Conservation (phyloP, 208 protist species). For the Leishmania turanica region DNA sequence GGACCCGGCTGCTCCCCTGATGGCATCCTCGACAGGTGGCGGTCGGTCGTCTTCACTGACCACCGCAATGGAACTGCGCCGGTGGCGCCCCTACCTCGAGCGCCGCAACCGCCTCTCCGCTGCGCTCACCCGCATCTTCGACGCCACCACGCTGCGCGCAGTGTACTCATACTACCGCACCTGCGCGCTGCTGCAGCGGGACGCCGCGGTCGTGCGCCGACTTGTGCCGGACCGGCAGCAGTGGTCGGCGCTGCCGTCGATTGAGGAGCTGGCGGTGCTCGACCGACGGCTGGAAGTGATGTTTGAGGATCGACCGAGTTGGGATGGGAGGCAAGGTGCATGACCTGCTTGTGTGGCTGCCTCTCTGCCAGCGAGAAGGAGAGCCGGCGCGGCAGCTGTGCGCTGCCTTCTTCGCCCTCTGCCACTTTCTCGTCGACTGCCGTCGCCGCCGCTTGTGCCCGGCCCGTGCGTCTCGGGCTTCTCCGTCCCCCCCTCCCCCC, state of each 20-base stretch:
- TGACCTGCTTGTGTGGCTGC: not conserved
- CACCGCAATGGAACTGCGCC: not conserved
- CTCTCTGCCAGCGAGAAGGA: not conserved
- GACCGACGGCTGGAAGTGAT: slow-evolving; percentile 55
- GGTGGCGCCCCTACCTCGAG: slow-evolving; percentile 33
- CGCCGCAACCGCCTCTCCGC: slow-evolving; percentile 43
- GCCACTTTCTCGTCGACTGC: not conserved
- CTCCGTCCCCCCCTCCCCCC: not conserved
- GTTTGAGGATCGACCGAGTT: not conserved
- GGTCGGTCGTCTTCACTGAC: not conserved
- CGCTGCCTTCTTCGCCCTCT: not conserved
- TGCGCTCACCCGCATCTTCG: slow-evolving; percentile 33
- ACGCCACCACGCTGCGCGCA: slow-evolving; percentile 28
- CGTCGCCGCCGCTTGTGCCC: not conserved
- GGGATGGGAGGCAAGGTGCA: not conserved
- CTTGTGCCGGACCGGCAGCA: slow-evolving; percentile 62
- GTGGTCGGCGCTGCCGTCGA: slow-evolving; percentile 70
- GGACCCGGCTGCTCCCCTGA: slow-evolving; percentile 19
- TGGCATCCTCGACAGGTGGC: not conserved
- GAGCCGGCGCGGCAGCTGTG: not conserved
- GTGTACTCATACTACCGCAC: slow-evolving; percentile 79
- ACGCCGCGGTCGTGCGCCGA: slow-evolving; percentile 51
- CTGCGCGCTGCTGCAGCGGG: slow-evolving; percentile 53
- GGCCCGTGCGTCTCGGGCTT: too few relatives aligned
- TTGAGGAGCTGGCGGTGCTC: slow-evolving; percentile 80